Evolutionary conservation across 306 rosid species (phyloP), one percentile per base, ranked within the genome.

Genomic region (Ziziphus jujuba): DNA sequence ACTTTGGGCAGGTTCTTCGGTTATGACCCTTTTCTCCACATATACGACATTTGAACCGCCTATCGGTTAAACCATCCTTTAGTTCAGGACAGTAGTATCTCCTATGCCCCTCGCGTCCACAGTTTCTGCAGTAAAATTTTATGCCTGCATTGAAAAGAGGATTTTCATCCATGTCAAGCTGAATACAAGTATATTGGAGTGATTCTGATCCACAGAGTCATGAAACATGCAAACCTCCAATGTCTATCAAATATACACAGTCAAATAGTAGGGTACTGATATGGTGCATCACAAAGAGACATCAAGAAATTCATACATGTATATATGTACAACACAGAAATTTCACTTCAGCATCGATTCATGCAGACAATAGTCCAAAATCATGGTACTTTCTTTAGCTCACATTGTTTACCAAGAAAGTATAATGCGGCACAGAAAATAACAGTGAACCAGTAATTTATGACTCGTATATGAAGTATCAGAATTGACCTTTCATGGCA

Each of bases 91-190:
- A 92, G 81, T 92, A 89, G 87, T 84, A 79, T 76, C 85, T 84
- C 69, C 98, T 73, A 70, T 92, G 97, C 62, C 98, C 98, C 85
- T 92, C 97, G 1, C 87, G 85, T 25, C 98, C 97, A 53, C 98
- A 92, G 78, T 86, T 81, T 78, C 69, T 74, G 74, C 98, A 89
- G 88, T 81, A 87, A 76, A 84, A 92, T 66, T 83, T 87, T 40
- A 84, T 82, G 17, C 97, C 98, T 92, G 84, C 79, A 78, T 64
- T 70, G 61, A 9, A 64, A 59, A 25, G 21, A 25, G 22, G 5
- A 51, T 64, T 63, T n/a, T 16, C 16, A n/a, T 34, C 16, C 8
- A 36, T 48, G 72, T 67, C 66, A 74, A 31, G 69, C 62, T 50
- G 19, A 20, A 21, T 52, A 49, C 49, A 25, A 5, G 5, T 9